Conservation (phyloP, 164 flowering plant genomes). For the Santalum album region DNA sequence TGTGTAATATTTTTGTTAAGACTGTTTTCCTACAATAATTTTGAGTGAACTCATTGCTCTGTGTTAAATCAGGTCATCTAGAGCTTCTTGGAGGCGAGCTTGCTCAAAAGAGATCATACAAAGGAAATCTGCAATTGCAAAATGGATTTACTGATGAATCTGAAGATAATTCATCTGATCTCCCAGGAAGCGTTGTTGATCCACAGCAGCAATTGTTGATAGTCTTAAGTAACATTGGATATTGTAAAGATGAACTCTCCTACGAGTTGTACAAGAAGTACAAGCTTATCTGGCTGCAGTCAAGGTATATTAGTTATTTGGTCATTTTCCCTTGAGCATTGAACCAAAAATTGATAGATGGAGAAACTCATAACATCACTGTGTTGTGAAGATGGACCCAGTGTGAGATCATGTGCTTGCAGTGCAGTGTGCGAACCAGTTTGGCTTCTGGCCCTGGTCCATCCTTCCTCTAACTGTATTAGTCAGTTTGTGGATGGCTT, state of each 20-base stretch:
- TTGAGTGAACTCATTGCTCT: constrained; percentile 2
- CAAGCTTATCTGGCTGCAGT: constrained; percentile 67
- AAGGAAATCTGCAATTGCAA: constrained; percentile 37
- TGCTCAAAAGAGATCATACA: constrained; percentile 35
- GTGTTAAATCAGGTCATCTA: constrained; percentile 55
- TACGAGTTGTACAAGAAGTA: constrained; percentile 72
- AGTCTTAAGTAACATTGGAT: constrained; percentile 90
- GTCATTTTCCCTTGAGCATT: too few species aligned
- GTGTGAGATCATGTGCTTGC: too few species aligned
- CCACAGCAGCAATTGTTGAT: constrained; percentile 71
- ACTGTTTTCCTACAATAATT: not conserved
- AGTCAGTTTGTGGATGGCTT: too few species aligned
- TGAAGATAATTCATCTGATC: constrained; percentile 31
- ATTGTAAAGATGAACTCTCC: constrained; percentile 91
- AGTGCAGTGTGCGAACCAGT: too few species aligned
- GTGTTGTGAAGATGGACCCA: too few species aligned
- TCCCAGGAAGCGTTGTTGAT: constrained; percentile 55
- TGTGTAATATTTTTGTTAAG: not conserved
- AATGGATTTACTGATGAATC: constrained; percentile 52
- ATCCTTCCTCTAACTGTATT: too few species aligned
- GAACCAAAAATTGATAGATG: too few species aligned
- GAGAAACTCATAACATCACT: too few species aligned
- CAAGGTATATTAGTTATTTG: constrained; percentile 37
- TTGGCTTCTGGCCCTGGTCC: too few species aligned
- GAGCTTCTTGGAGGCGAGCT: constrained; percentile 72